Base-by-base conservation (phyloP, 2,329 filamentous ascomycete genomes). In the Reticulascus tulasneorum region DNA sequence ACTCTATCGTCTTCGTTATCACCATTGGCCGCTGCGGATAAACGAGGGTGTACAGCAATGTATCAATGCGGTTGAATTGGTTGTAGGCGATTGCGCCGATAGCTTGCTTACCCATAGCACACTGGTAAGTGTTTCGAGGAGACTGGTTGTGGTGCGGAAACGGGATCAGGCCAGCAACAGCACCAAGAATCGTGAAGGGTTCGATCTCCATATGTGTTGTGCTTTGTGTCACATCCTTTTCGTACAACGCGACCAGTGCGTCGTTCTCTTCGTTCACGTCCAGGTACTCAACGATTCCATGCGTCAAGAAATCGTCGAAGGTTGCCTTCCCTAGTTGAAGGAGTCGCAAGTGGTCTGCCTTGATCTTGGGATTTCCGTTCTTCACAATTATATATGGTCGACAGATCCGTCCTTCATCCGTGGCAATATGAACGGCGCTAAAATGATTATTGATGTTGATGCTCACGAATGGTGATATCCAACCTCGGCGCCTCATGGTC, bases 41-140 rank as follows among this genome's bases (percentile, higher is more conserved):
- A 4, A 98, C 93, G 68, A 98, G 86, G 2, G 95, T 86, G 58
- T 96, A 97, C 7, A 98, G 77, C 12, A 98, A 73, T 0, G 91
- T 97, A 55, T 98, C 93, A 59, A 98, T 96, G 38, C 93, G 83
- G 52, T 91, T 86, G 66, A 96, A 95, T 60, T 98, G 93, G 57
- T 98, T 98, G 57, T 95, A 94, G 12, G 91, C 93, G 56, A 98
- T 97, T 22, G 91, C 90, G 22, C 93, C 93, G 58, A 98, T 97
- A 24, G 93, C 93, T 84, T 98, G 93, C 67, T 98, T 98, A 77
- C 93, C 93, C 93, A 98, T 98, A 65, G 93, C 93, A 66, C 91
- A 96, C 72, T 97, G 91, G 56, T 98, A 98, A 1, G 93, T 98
- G 59, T 98, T 98, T 73, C 93, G 78, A 9, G 93, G 93, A 12